phyloP scores from a whole-genome alignment of 1,284 basidiomycete species.

The Farysia itapuensis region DNA sequence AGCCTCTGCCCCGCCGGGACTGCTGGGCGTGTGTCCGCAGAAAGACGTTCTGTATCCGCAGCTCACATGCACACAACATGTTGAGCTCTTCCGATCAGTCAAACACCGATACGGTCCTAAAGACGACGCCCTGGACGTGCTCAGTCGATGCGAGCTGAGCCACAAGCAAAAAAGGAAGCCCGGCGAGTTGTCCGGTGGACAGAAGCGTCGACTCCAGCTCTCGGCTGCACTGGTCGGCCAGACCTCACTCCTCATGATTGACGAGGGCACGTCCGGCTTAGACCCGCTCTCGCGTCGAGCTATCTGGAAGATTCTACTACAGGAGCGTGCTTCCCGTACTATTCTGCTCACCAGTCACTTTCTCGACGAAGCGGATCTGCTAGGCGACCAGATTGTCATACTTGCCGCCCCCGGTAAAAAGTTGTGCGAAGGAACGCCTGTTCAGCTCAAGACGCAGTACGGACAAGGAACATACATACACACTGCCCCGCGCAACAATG shows the following conservation, averaged over 20 bases:
- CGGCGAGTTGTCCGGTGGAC: too few relatives aligned
- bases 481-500: too few relatives aligned
- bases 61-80: too few relatives aligned
- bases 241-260: conserved; percentile 74
- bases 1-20: too few relatives aligned
- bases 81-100: too few relatives aligned
- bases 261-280: conserved; percentile 74
- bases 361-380: conserved; percentile 76
- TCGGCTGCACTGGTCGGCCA: conserved; percentile 76
- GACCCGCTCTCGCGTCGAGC: conserved; percentile 76
- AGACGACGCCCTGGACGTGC: too few relatives aligned
- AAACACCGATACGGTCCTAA: too few relatives aligned
- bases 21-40: too few relatives aligned
- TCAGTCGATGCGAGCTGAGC: too few relatives aligned
- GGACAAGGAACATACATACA: conserved; percentile 79
- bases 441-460: conserved; percentile 71
- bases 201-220: too few relatives aligned
- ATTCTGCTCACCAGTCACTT: conserved; percentile 73
- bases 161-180: too few relatives aligned
- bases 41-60: too few relatives aligned
- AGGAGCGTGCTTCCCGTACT: conserved; percentile 69
- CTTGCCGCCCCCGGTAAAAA: conserved; percentile 74
- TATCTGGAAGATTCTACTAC: conserved; percentile 71
- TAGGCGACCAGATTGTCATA: conserved; percentile 75
- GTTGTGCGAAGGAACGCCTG: conserved; percentile 73